Evolutionary conservation across 495 filamentous ascomycete species (phyloP).

Genomic region (Saxophila tyrrhenica): DNA sequence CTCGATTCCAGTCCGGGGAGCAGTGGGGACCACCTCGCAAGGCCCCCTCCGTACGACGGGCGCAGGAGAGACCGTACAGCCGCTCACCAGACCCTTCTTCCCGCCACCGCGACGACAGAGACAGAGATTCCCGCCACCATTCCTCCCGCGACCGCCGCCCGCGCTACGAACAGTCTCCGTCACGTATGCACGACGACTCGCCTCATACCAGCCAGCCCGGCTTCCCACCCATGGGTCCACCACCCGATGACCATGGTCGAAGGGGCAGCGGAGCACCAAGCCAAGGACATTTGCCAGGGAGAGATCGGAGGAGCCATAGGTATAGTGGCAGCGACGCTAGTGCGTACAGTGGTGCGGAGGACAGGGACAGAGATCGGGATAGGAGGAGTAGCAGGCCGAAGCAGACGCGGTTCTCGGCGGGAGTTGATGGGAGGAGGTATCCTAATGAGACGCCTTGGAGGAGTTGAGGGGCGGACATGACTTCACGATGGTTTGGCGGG

Average conservation of each 20-base stretch:
- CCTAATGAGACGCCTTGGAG: neutral
- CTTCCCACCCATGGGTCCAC: neutral
- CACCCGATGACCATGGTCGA: neutral
- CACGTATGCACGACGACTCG: neutral
- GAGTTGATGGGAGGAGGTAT: constrained; percentile 6
- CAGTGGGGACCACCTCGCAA: neutral
- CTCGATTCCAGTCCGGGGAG: neutral
- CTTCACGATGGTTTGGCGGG: too few species aligned
- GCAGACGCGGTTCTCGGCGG: constrained; percentile 13
- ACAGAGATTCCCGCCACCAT: neutral
- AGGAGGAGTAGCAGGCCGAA: constrained; percentile 2
- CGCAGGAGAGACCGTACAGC: constrained; percentile 5
- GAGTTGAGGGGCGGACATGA: neutral
- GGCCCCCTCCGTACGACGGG: neutral
- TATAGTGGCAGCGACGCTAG: constrained; percentile 7
- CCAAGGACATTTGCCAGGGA: neutral
- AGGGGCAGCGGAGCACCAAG: neutral
- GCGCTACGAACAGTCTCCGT: constrained; percentile 5
- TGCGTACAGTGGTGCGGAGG: neutral
- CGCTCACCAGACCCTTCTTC: neutral
- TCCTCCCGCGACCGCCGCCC: neutral
- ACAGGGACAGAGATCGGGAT: neutral
- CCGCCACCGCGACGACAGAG: neutral
- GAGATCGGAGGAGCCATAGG: constrained; percentile 1
- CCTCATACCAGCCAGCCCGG: neutral